Base-by-base conservation (phyloP, 306 rosid genomes). In the Sindora glabra region DNA sequence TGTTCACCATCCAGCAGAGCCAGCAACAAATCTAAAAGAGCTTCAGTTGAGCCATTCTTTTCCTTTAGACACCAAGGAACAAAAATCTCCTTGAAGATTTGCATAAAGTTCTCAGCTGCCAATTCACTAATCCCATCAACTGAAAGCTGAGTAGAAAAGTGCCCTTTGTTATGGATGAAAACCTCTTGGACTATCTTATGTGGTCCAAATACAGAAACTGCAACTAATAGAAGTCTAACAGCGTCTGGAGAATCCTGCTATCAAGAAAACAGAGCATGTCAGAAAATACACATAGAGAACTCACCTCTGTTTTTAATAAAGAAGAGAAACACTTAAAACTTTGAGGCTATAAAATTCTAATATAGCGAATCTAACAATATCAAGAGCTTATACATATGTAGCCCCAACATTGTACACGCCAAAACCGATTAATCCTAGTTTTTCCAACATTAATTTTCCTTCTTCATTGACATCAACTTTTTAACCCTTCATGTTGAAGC, bases 41-140 rank as follows among this genome's bases (percentile, higher is more conserved):
- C 82, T 59, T 69, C 70, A 24, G 79, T 62, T 23, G 96, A 81
- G 67, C 54, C 48, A 76, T 68, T 68, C 75, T 72, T 70, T 56
- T 64, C 63, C 67, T 58, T 76, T 62, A 91, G 75, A 76, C 98
- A 91, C 98, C 98, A 91, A 36, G 96, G 92, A 56, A 83, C 90
- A 80, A 91, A 81, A 42, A 53, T 73, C 26, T 68, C 80, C 64
- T 76, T 81, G 84, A 88, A 91, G 67, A 91, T 79, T 60, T 83
- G 80, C 77, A 91, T 65, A 65, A 88, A 91, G 48, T 68, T 65
- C 44, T 56, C 77, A 52, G 60, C 71, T 68, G 76, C 84, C 54
- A 60, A 50, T 68, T 47, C 58, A 60, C 22, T 67, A 58, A 55
- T 75, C 38, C 75, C 67, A 62, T 48, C 77, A 47, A 39, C 27